A percentile compares a stretch with the other conserved stretches of the same genome.
These are phyloP conservation scores for Orbilia brochopaga DNA, from an alignment of 2,329 filamentous ascomycete genomes.

Conservation along the genomic window DNA sequence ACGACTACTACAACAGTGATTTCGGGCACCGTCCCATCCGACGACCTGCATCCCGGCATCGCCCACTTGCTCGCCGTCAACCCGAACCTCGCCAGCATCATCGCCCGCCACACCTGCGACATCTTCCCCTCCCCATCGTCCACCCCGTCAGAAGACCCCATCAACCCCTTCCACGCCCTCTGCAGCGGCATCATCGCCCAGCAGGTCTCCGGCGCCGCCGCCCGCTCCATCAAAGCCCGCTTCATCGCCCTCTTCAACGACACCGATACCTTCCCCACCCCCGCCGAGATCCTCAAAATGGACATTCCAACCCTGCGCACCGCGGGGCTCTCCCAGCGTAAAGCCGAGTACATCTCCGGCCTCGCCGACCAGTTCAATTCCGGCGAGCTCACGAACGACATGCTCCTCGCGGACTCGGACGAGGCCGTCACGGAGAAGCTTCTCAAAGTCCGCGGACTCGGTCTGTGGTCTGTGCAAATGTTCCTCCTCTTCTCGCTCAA, in stretches of 20 bases:
- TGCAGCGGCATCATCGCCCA: slow-evolving; percentile 90
- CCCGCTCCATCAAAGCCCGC: slow-evolving; percentile 83
- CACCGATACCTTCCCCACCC: slow-evolving; percentile 71
- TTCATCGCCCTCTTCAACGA: slow-evolving; percentile 75
- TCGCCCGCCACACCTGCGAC: slow-evolving; percentile 64
- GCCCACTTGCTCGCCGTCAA: slow-evolving; percentile 36
- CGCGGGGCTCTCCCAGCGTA: slow-evolving; percentile 88
- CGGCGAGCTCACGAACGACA: slow-evolving; percentile 75
- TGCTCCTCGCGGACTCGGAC: slow-evolving; percentile 79
- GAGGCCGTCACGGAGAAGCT: slow-evolving; percentile 83
- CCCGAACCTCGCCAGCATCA: slow-evolving; percentile 26
- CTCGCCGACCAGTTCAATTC: slow-evolving; percentile 78
- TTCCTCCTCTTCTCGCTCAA: slow-evolving; percentile 96
- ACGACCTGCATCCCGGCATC: slow-evolving; percentile 36
- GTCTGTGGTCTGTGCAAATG: slow-evolving; percentile 95
- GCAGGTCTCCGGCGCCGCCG: slow-evolving; percentile 92
- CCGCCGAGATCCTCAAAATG: slow-evolving; percentile 71
- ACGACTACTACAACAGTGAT: too few relatives aligned
- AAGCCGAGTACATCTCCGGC: slow-evolving; percentile 91
- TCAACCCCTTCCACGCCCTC: slow-evolving; percentile 87
- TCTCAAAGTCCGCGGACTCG: slow-evolving; percentile 83
- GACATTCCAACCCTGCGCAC: slow-evolving; percentile 74
- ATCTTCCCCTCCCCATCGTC: slow-evolving; percentile 82
- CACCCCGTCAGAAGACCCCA: slow-evolving; percentile 66
- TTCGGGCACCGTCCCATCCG: slow-evolving; percentile 5